Evolutionary conservation across 2,329 filamentous ascomycete species (phyloP).

Genomic region (Diplodia intermedia): DNA sequence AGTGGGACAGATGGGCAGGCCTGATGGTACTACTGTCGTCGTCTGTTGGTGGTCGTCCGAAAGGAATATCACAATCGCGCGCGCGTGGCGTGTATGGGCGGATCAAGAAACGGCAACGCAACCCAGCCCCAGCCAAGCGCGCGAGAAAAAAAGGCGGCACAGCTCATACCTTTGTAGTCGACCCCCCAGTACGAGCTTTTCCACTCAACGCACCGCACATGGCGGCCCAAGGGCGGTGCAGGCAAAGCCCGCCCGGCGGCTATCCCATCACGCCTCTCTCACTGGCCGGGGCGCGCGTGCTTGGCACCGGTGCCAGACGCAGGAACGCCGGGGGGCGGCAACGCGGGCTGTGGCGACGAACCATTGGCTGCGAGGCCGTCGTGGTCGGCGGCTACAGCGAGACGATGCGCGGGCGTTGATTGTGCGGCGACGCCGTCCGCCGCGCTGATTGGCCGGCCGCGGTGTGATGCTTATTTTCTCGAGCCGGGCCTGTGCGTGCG

Average conservation of each 20-base stretch:
- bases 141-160: conserved; percentile 5
- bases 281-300: too few relatives aligned
- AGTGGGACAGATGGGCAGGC: background rate
- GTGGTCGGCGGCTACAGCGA: conserved; percentile 23
- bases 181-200: background rate
- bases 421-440: conserved; percentile 1
- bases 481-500: background rate
- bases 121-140: too few relatives aligned
- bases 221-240: background rate
- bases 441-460: conserved; percentile 19
- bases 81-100: background rate
- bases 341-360: conserved; percentile 14
- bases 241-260: background rate
- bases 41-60: background rate
- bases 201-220: conserved; percentile 23
- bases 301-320: conserved; percentile 14
- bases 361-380: conserved; percentile 2
- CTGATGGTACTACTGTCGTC: background rate
- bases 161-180: conserved; percentile 19
- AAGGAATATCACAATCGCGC: background rate
- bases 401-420: conserved; percentile 20
- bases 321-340: conserved; percentile 24
- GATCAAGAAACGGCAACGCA: conserved; percentile 2
- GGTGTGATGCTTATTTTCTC: conserved; percentile 26
- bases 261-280: too few relatives aligned